phyloP scores from a whole-genome alignment of 1,139 yeast genomes.

The Kluyveromyces sp. region DNA sequence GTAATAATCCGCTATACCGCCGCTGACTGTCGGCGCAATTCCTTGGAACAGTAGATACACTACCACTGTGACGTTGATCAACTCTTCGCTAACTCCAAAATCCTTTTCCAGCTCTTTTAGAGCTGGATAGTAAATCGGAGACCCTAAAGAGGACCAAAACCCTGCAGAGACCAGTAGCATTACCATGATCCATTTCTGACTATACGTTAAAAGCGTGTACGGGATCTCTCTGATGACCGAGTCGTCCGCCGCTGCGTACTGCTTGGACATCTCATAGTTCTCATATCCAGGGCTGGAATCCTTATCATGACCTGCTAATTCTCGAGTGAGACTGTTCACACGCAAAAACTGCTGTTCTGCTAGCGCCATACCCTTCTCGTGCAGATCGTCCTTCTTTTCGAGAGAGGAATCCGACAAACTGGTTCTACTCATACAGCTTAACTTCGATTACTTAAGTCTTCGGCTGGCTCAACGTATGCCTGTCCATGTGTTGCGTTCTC shows the following conservation, averaged over 20 bases:
- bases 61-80: constrained; percentile 62
- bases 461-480: no score
- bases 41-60: constrained; percentile 69
- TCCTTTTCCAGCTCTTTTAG: constrained; percentile 39
- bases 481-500: no score
- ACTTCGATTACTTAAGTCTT: no score
- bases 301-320: not conserved
- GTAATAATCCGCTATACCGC: constrained; percentile 47
- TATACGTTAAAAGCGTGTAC: constrained; percentile 21
- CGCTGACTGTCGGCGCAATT: constrained; percentile 50
- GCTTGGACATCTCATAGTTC: not conserved
- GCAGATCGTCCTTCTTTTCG: no score
- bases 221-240: constrained; percentile 10
- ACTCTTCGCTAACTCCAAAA: constrained; percentile 48
- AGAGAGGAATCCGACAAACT: no score
- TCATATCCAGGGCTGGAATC: not conserved
- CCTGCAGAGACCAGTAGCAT: constrained; percentile 29
- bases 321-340: no score
- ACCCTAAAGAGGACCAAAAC: constrained; percentile 33
- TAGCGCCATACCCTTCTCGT: no score
- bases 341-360: no score
- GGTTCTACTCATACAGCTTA: no score
- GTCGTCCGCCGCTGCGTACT: not conserved
- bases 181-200: constrained; percentile 30
- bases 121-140: constrained; percentile 32